Base-by-base conservation (phyloP, 2,329 filamentous ascomycete genomes). In the Grosmannia penicillata region DNA sequence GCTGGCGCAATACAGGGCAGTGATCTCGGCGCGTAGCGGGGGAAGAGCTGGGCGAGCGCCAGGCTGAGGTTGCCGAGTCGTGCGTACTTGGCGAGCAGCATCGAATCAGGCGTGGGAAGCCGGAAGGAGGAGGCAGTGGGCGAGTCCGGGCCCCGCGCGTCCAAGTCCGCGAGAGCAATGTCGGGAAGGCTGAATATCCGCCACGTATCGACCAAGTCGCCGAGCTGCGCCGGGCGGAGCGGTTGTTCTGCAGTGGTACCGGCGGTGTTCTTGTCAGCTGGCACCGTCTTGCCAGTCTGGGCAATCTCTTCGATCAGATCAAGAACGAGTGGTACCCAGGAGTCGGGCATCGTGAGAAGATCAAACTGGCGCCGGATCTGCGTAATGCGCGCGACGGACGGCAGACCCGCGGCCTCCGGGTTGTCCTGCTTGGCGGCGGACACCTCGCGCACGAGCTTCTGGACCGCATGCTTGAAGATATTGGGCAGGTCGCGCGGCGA, bases 191-290 rank as follows among this genome's bases (percentile, higher is more conserved):
- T 53, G 39, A 65, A 53, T 11, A 58, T 42, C 30, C 57, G 56
- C 62, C 61, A 66, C 14, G 59, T 52, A 18, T 59, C 53, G 14
- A 63, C 47, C 4, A 65, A 52, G 43, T 65, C 62, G 15, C 47
- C 45, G 3, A 63, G 45, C 39, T 63, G 52, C 9, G 47, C 47
- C 23, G 51, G 48, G 3, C 46, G 43, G 4, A 43, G 47, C n/a
- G 46, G 46, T 4, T 47, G 45, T 33, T 45, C 50, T n/a, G 17
- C 29, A 3, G 15, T 10, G 5, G 15, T 14, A 3, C 22, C 23
- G 8, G 8, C 23, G 11, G 9, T 3, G 18, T 13, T 10, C 13
- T 25, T 15, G 9, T n/a, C n/a, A n/a, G 15, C 13, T 18, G 3
- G 9, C 27, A 4, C 7, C 26, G 8, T 24, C 19, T 14, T 13